Percentiles rank a stretch among this genome's conserved stretches.
Conservation (phyloP, 192 early-diverging fungal genomes). For the Bifiguratus adelaidae region DNA sequence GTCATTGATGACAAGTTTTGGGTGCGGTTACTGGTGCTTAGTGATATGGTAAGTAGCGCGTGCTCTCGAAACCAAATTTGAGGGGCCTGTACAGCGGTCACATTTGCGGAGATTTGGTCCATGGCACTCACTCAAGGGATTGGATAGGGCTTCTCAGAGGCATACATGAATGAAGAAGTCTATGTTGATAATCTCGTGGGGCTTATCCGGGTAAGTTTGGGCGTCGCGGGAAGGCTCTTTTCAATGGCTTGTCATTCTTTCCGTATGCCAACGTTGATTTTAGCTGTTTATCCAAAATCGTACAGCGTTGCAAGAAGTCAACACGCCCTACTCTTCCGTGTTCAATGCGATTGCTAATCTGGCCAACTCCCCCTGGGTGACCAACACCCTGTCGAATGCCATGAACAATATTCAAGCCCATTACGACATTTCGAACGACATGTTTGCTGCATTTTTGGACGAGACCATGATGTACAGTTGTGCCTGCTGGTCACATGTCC, state of each 20-base stretch:
- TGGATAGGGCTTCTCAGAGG: conserved; percentile 55
- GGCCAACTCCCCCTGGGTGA: conserved; percentile 35
- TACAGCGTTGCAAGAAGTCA: conserved; percentile 28
- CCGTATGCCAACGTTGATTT: too few relatives aligned
- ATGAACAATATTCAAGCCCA: conserved; percentile 55
- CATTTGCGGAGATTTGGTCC: too few relatives aligned
- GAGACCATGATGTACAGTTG: conserved; percentile 63
- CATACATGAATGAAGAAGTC: conserved; percentile 59
- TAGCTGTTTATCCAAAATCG: conserved; percentile 49
- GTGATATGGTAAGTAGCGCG: conserved; percentile 26
- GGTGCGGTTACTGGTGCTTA: conserved; percentile 39
- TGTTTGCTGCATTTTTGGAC: conserved; percentile 61
- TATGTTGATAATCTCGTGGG: conserved; percentile 36
- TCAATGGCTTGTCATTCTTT: background rate
- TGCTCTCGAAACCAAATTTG: background rate
- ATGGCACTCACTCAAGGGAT: background rate
- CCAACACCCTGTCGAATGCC: conserved; percentile 51
- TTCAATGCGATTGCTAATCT: conserved; percentile 40
- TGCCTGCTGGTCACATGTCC: conserved; percentile 45
- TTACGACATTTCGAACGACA: conserved; percentile 67
- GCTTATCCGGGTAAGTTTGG: conserved; percentile 30
- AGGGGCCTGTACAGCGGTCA: background rate
- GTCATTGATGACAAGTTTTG: conserved; percentile 51
- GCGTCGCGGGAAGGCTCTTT: background rate
- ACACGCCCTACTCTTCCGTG: conserved; percentile 31